These are phyloP conservation scores for Didymella arachidicola DNA, from an alignment of 2,329 filamentous ascomycete genomes.

Conservation along the genomic window DNA sequence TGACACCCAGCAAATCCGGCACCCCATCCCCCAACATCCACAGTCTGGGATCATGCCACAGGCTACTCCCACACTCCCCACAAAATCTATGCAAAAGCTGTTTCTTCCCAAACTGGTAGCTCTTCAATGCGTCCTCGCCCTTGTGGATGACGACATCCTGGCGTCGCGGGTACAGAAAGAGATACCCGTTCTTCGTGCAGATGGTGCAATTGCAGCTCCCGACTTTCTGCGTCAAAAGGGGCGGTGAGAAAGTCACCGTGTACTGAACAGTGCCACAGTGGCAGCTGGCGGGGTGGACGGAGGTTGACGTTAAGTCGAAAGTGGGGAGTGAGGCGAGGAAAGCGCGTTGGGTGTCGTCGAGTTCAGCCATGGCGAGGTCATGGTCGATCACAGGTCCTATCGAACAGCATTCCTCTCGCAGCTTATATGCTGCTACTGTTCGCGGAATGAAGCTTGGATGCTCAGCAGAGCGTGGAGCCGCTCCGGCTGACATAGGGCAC, in stretches of 20 bases:
- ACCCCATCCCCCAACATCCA: constrained; percentile 3
- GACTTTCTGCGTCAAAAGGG: constrained; percentile 56
- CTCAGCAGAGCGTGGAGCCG: constrained; percentile 6
- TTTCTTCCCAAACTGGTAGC: constrained; percentile 8
- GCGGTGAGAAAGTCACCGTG: constrained; percentile 58
- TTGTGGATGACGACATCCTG: constrained; percentile 6
- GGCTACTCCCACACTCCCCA: constrained; percentile 13
- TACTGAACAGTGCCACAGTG: constrained; percentile 63
- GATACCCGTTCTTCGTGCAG: constrained; percentile 60
- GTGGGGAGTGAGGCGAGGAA: constrained; percentile 12
- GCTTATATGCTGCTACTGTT: neutral
- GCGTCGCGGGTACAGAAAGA: constrained; percentile 53
- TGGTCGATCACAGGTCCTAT: neutral
- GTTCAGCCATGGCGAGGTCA: neutral
- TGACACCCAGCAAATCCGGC: constrained; percentile 14
- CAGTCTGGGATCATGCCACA: constrained; percentile 14
- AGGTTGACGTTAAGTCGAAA: constrained; percentile 6
- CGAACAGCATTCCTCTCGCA: neutral
- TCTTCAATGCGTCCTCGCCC: neutral
- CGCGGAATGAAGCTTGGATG: too few relatives aligned
- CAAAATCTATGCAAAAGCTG: constrained; percentile 16
- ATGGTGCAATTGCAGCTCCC: constrained; percentile 62
- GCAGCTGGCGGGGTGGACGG: constrained; percentile 51
- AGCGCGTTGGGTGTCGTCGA: constrained; percentile 4
- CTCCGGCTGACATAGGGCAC: constrained; percentile 9